Evolutionary conservation across 2,329 filamentous ascomycete species (phyloP), one percentile per base, ranked within the genome.

Genomic region (Tolypocladium sp.): DNA sequence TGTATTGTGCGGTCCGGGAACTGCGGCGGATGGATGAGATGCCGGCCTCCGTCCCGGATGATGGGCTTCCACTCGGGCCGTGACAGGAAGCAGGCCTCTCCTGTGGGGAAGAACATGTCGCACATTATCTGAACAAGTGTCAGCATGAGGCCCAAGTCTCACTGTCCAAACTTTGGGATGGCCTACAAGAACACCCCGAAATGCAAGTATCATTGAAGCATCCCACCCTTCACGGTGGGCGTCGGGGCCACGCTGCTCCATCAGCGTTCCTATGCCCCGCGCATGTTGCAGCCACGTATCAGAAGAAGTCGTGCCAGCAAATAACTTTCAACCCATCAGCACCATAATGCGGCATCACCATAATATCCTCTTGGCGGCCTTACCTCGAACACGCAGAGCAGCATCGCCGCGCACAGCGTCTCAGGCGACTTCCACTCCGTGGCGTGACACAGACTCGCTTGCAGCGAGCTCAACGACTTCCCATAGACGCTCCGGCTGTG

Each of bases 361-460:
- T 4, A 13, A 37, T n/a, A 33, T 12, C 20, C 13, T 15, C 20
- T 15, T 3, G 10, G 1, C 4, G 4, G 30, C 4, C 49, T 22
- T 37, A 76, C 72, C 70, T 76, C 75, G 40, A 71, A 76, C 20
- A 74, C 64, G 57, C 74, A 74, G 46, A 77, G 63, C 44, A 77
- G 62, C 63, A 77, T 75, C 52, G 73, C 69, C 2, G 78, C 66
- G 57, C 73, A 76, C 33, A 76, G 64, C n/a, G 75, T 77, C 64
- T 77, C 75, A 1, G 73, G 66, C 17, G 71, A 65, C 60, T 67
- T 72, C 75, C 75, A 77, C 60, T 73, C 70, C 20, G 62, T 63
- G 2, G 70, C 66, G 61, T 77, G 75, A 58, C 69, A 66, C 51
- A 77, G 63, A 9, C 72, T 69, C 27, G 57, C 58, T 59, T 76